Evolutionary conservation across 2,329 filamentous ascomycete genomes (phyloP).

Genomic region (Aureobasidium melanogenum): DNA sequence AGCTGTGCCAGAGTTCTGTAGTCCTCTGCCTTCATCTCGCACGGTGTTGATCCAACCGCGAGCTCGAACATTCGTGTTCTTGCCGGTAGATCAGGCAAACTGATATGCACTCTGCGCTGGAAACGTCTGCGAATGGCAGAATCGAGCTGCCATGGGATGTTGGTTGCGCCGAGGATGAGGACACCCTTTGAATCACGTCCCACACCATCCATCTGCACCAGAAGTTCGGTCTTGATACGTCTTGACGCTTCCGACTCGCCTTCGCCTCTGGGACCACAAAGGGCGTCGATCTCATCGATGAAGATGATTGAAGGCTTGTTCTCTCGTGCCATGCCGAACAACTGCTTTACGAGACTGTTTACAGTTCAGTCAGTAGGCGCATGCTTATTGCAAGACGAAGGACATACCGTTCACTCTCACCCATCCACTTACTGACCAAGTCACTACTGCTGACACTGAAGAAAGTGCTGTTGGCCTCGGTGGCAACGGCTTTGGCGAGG

Average conservation of each 20-base stretch:
- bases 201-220: conserved; percentile 99
- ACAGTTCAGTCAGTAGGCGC: neutral
- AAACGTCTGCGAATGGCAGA: conserved; percentile 92
- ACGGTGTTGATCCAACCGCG: conserved; percentile 86
- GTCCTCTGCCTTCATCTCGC: conserved; percentile 67
- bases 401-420: conserved; percentile 85
- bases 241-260: conserved; percentile 96
- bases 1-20: conserved; percentile 70
- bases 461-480: conserved; percentile 97
- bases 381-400: conserved; percentile 10
- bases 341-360: conserved; percentile 77
- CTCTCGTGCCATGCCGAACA: conserved; percentile 96
- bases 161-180: conserved; percentile 89
- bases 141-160: conserved; percentile 98
- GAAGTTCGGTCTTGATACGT: conserved; percentile 95
- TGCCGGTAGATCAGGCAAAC: conserved; percentile 76
- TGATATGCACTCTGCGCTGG: conserved; percentile 92
- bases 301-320: conserved; percentile 91
- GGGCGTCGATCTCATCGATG: conserved; percentile 94
- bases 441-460: conserved; percentile 98
- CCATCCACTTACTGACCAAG: conserved; percentile 99
- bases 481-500: conserved; percentile 92
- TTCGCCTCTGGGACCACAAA: conserved; percentile 86
- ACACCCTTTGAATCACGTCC: conserved; percentile 92
- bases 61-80: conserved; percentile 94